Conservation (phyloP, 2,329 filamentous ascomycete species). For the Aspergillus unguis region DNA sequence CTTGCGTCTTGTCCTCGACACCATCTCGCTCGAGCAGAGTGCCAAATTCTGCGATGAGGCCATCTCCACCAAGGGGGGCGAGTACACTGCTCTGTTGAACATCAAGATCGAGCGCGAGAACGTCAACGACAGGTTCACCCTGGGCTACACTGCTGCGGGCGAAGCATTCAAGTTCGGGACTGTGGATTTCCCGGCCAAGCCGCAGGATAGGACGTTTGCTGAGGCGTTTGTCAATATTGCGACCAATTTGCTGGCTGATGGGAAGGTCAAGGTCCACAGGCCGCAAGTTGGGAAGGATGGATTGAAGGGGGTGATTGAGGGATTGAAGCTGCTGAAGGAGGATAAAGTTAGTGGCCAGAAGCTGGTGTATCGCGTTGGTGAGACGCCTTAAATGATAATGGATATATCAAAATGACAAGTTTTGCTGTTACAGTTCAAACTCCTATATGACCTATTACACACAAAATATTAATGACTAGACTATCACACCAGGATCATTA, state of each 20-base stretch:
- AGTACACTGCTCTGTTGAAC: neutral
- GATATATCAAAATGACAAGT: neutral
- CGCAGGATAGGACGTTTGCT: neutral
- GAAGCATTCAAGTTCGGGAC: neutral
- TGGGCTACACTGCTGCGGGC: neutral
- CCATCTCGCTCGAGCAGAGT: neutral
- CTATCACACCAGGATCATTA: no score
- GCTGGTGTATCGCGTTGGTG: neutral
- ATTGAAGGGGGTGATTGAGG: neutral
- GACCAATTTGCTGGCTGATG: neutral
- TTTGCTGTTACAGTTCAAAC: no score
- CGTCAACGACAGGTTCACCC: neutral
- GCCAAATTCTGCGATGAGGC: neutral
- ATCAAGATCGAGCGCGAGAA: neutral
- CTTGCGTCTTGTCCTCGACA: neutral
- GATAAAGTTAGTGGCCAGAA: constrained; percentile 3
- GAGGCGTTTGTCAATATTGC: neutral
- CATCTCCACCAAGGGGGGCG: neutral
- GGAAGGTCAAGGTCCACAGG: neutral
- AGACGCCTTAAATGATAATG: neutral
- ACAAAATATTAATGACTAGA: no score
- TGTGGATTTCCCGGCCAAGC: neutral
- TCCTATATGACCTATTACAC: no score
- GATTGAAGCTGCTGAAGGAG: neutral
- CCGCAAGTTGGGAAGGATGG: neutral